Base-by-base conservation (phyloP, 2,329 filamentous ascomycete species). In the Xylariaceae sp. region DNA sequence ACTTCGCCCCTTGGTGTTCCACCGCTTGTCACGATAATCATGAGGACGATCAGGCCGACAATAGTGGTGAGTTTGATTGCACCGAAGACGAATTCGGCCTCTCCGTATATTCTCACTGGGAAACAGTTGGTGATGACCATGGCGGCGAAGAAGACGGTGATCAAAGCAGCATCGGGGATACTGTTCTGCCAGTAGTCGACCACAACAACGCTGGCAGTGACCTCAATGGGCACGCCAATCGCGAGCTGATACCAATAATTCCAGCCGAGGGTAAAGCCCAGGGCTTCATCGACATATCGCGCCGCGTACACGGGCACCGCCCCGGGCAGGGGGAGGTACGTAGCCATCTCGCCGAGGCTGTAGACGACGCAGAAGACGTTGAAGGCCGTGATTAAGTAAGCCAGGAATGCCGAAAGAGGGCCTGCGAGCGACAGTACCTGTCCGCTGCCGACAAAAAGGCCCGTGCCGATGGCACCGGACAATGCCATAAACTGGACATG, bases 251-350 rank as follows among this genome's bases (percentile, higher is more conserved):
- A 73, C 68, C 68, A 75, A 50, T 74, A 75, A 37, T 73, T 73
- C 70, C 70, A 75, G 9, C 71, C 68, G 16, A 76, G 54, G 1
- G 71, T 68, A 39, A 73, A 76, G 24, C 67, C 71, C 8, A 71
- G 60, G 2, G 68, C 67, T 28, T 68, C 65, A 41, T 73, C 69
- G 37, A 72, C 69, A 42, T 66, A 73, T n/a, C 70, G 65, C 15
- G 67, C 61, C 9, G 71, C 71, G 37, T 74, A 76, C 18, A 72
- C 60, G 4, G 71, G 67, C 7, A 76, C 69, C 4, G 72, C 72
- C n/a, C 74, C 72, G 19, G 76, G 67, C 47, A 81, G 61, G 3
- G 79, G 76, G 38, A 84, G 71, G 66, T 78, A 82, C 24, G 79
- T 72, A 17, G 78, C 76, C 66, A 83, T 76, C 60, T 79, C 76